Base-by-base conservation (phyloP, 306 rosid genomes). In the Quercus berberidifolia region DNA sequence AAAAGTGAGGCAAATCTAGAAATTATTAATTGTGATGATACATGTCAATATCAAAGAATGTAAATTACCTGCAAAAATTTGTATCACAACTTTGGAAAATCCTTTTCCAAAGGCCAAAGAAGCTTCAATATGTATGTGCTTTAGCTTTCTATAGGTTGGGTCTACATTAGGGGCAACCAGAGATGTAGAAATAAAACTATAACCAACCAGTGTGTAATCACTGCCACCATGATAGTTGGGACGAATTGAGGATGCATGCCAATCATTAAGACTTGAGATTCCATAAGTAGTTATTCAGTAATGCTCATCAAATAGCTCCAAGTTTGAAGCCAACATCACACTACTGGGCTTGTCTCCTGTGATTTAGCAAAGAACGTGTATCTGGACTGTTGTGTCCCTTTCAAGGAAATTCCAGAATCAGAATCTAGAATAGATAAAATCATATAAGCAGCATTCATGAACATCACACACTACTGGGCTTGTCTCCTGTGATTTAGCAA, bases 201-300 rank as follows among this genome's bases (percentile, higher is more conserved):
- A 51, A 30, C 79, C 6, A 70, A 79, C 84, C 83, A 79, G 73
- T 10, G 70, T 80, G 76, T 43, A 80, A 62, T 77, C 79, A 30
- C 74, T 33, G 72, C 76, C 82, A n/a, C 87, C 85, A 20, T 23
- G 62, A 59, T 56, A 30, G 62, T 78, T 85, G 57, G 68, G 79
- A 73, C 52, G 35, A 54, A 85, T 78, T 28, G 85, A 85, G 13
- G 80, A 81, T 51, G 83, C 85, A 25, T 69, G 65, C 88, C 85
- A 81, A 38, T 83, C 85, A 69, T 71, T 82, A 18, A 59, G 74
- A 73, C 75, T 74, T 46, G 78, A 26, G 69, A 73, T 75, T 77
- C 83, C 83, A 25, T 77, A 74, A 26, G 79, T 85, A 7, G 71
- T 82, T 35, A 58, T 62, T 10, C 65, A 55, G 28, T 80, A 75